Conservation (phyloP, 2,329 filamentous ascomycete species). For the Fusarium scirpi region DNA sequence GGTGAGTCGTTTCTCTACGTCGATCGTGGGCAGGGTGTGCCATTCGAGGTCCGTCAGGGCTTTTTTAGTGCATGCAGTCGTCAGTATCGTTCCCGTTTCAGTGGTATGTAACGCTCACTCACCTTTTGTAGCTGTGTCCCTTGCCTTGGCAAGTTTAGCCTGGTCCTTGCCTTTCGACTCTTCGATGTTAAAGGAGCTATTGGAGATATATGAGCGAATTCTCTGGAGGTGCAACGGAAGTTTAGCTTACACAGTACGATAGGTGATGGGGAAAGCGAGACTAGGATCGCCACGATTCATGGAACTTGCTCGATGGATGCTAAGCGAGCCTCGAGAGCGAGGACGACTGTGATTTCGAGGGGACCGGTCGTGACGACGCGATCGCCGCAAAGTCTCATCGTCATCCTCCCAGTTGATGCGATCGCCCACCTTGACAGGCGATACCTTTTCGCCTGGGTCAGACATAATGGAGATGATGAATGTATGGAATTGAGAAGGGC, state of each 20-base stretch:
- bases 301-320: background rate
- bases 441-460: slow-evolving; percentile 10
- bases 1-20: slow-evolving; percentile 15
- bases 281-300: slow-evolving; percentile 3
- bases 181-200: slow-evolving; percentile 10
- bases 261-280: slow-evolving; percentile 6
- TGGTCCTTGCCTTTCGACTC: slow-evolving; percentile 23
- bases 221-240: rapidly evolving
- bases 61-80: rapidly evolving
- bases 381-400: background rate
- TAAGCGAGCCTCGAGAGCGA: slow-evolving; percentile 5
- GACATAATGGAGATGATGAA: background rate
- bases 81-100: background rate
- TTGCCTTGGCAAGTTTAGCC: background rate
- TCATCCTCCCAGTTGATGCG: slow-evolving; percentile 18
- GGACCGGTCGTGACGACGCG: background rate
- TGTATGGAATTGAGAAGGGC: background rate
- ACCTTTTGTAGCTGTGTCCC: slow-evolving; percentile 5
- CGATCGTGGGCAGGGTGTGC: slow-evolving; percentile 3
- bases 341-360: background rate
- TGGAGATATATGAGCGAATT: background rate
- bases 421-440: background rate
- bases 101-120: rapidly evolving
- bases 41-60: slow-evolving; percentile 16
- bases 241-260: background rate